Base-by-base conservation (phyloP, 1,284 basidiomycete species). In the Schizophyllum commune region DNA sequence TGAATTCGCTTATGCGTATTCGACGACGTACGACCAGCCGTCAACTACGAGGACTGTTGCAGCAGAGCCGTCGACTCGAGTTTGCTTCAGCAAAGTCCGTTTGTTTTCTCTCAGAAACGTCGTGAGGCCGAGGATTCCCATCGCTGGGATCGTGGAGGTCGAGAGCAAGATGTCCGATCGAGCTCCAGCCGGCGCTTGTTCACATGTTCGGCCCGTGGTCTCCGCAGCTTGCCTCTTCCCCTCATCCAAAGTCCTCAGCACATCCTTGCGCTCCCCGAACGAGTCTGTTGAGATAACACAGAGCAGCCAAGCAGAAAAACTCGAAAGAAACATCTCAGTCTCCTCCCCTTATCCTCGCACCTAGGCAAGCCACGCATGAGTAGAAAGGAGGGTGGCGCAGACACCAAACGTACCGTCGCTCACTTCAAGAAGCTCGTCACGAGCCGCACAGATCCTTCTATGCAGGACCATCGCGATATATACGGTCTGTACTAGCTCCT, bases 1-100 rank as follows among this genome's bases (percentile, higher is more conserved):
- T 65, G 39, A 61, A 62, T 52, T 32, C 62, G 60, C 32, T 58
- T 56, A 52, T 58, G 33, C 52, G 58, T 60, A 59, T 58, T 53
- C 63, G 52, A 60, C 59, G 56, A 32, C 56, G 84, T 92, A 94
- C 92, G 92, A 92, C 91, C 89, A 93, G 54, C 85, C 91, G 75
- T 96, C 93, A 52, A 95, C 83, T 1, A 95, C 85, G 63, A 94
- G 77, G 9, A 59, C 63, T 11, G 77, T 71, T 51, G 60, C 9
- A 60, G 56, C 19, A 57, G 57, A 51, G 65, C 58, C 61, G 52
- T 65, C 22, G 56, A 17, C 34, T 32, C 5, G 62, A 5, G 39
- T 62, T 8, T 6, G 20, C 52, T 56, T 63, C 59, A 0, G 59
- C 62, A 15, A 27, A 21, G 64, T 58, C 54, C 52, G 58, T 7